Percentiles rank a stretch among this genome's conserved stretches.
phyloP scores from a whole-genome alignment of 345 rosid genomes.

The Salix suchowensis region DNA sequence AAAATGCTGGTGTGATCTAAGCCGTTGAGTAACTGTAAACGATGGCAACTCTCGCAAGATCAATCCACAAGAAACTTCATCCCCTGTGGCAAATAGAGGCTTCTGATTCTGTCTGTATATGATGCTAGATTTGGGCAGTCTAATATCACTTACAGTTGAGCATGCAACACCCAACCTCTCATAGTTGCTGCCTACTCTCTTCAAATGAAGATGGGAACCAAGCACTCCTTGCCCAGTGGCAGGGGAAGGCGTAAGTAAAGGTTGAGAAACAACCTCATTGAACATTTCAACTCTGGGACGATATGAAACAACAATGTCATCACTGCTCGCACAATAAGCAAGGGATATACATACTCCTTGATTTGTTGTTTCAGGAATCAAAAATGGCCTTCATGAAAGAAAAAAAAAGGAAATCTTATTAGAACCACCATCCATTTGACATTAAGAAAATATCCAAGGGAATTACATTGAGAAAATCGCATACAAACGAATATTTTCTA shows the following conservation, averaged over 20 bases:
- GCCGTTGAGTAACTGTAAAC: slow-evolving; percentile 38
- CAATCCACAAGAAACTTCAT: slow-evolving; percentile 53
- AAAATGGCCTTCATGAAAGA: slow-evolving; percentile 43
- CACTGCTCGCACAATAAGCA: slow-evolving; percentile 48
- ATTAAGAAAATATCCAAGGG: background rate
- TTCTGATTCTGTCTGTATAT: slow-evolving; percentile 38
- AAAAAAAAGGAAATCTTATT: slow-evolving; percentile 7
- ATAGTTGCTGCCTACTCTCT: slow-evolving; percentile 43
- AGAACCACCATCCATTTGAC: slow-evolving; percentile 7
- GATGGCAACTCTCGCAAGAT: slow-evolving; percentile 63
- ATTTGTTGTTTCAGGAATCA: slow-evolving; percentile 52
- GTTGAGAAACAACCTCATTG: slow-evolving; percentile 42
- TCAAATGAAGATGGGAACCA: slow-evolving; percentile 58
- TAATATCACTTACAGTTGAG: slow-evolving; percentile 53
- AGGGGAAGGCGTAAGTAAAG: slow-evolving; percentile 38
- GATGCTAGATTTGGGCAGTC: slow-evolving; percentile 64
- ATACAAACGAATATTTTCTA: background rate
- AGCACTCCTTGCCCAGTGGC: slow-evolving; percentile 34
- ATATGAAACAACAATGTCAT: slow-evolving; percentile 64
- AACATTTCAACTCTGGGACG: slow-evolving; percentile 59
- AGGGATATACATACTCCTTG: slow-evolving; percentile 80
- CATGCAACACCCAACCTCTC: slow-evolving; percentile 39
- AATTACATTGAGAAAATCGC: background rate
- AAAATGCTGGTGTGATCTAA: slow-evolving; percentile 44
- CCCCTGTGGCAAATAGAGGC: slow-evolving; percentile 51